Base-by-base conservation (phyloP, 2,329 filamentous ascomycete species). In the Stachybotrys elegans region DNA sequence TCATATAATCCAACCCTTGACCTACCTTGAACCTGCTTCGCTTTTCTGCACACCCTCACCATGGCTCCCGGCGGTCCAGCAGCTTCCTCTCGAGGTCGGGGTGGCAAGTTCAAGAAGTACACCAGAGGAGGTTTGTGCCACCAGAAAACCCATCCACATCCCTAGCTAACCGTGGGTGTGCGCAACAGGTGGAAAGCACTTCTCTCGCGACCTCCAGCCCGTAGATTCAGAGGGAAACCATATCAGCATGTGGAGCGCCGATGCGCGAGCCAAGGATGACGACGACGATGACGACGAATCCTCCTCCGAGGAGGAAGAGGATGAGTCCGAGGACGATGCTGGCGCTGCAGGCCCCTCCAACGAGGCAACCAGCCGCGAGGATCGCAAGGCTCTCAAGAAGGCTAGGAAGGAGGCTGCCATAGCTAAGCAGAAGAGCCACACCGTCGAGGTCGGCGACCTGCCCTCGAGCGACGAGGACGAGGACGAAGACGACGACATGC, bases 91-190 rank as follows among this genome's bases (percentile, higher is more conserved):
- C 79, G 89, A 63, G 90, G 88, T 56, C 86, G 91, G 62, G 90
- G 86, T 58, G 89, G 91, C 69, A 97, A 97, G 72, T 95, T 92
- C 68, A 87, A 83, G 73, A 97, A 96, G 75, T 89, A 86, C 55
- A 90, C 88, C 56, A 80, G 92, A 70, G 92, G 92, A 77, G 91
- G 92, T 92, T 70, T 56, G 78, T 59, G 17, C 44, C 21, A 29
- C 47, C 19, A n/a, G n/a, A n/a, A n/a, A n/a, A n/a, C n/a, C n/a
- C n/a, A n/a, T n/a, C n/a, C n/a, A n/a, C n/a, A n/a, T n/a, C n/a
- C n/a, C n/a, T n/a, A 36, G 45, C 43, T 34, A 41, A 42, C 23
- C 23, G 12, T 14, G 43, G 27, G 14, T 14, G 19, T n/a, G 22
- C 25, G 22, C 20, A 22, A 20, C 52, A 95, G 91, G 91, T 50